These are phyloP conservation scores for Chlorella sorokiniana DNA, from an alignment of 139 green algal genomes.

Conservation along the genomic window DNA sequence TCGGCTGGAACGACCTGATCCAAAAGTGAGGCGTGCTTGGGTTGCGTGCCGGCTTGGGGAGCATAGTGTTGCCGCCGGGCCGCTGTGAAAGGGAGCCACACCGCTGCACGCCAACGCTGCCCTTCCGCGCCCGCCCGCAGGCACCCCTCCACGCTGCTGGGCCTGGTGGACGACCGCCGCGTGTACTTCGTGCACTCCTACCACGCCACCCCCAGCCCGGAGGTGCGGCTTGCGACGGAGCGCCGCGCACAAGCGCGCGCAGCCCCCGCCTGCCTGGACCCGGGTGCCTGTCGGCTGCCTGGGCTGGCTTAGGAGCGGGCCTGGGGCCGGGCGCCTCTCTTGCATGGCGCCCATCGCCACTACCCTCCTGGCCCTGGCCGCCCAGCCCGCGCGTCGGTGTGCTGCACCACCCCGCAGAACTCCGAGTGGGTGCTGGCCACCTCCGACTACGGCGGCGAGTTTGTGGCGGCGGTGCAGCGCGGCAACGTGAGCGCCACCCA, in stretches of 20 bases:
- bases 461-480: constrained; percentile 83
- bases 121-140: neutral
- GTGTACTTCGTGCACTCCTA: constrained; percentile 99
- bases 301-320: neutral
- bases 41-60: neutral
- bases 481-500: constrained; percentile 87
- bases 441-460: constrained; percentile 87
- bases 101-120: neutral
- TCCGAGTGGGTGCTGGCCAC: constrained; percentile 94
- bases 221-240: neutral
- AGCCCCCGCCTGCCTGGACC: neutral
- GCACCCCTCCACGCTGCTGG: constrained; percentile 56
- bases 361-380: too few species aligned
- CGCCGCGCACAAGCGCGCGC: too few species aligned
- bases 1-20: constrained; percentile 94
- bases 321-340: too few species aligned
- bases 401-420: constrained; percentile 56
- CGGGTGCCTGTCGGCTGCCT: neutral
- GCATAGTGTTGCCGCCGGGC: neutral
- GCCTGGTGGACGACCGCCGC: constrained; percentile 66
- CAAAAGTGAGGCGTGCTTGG: constrained; percentile 38
- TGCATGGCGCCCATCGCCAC: too few species aligned
- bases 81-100: neutral
- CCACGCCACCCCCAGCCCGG: constrained; percentile 59
- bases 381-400: neutral